These are phyloP conservation scores for Coemansia aciculifera DNA, from an alignment of 192 early-diverging fungal species.

Conservation along the genomic window DNA sequence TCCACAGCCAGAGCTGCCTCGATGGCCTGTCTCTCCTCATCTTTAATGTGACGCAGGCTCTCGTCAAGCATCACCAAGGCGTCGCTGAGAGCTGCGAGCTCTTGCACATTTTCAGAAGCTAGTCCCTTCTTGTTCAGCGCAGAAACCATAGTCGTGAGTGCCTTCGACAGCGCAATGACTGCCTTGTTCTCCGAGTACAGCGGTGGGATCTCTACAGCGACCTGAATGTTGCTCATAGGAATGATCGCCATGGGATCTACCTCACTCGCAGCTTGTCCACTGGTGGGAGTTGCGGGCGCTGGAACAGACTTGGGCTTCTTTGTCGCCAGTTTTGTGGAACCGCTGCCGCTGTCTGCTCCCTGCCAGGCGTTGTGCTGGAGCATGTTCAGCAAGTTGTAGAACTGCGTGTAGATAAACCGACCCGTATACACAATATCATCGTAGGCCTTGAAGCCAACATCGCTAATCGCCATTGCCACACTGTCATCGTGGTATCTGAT, in stretches of 20 bases:
- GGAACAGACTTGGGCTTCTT: background rate
- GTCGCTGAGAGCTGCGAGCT: slow-evolving; percentile 51
- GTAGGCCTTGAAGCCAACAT: slow-evolving; percentile 63
- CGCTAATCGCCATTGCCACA: slow-evolving; percentile 46
- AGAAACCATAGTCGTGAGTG: slow-evolving; percentile 36
- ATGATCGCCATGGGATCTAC: slow-evolving; percentile 13
- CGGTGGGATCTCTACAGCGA: slow-evolving; percentile 52
- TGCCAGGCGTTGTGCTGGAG: slow-evolving; percentile 52
- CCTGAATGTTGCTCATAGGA: slow-evolving; percentile 29
- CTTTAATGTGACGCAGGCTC: slow-evolving; percentile 52
- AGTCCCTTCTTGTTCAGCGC: slow-evolving; percentile 43
- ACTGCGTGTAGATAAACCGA: slow-evolving; percentile 50
- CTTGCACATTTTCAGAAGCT: slow-evolving; percentile 37
- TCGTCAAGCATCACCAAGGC: slow-evolving; percentile 53
- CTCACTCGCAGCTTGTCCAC: background rate
- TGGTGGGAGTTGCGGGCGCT: background rate
- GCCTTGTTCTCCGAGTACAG: slow-evolving; percentile 38
- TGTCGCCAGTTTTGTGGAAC: slow-evolving; percentile 9
- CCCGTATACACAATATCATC: slow-evolving; percentile 51
- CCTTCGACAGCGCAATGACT: slow-evolving; percentile 30
- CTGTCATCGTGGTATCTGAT: slow-evolving; percentile 56
- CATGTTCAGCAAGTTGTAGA: slow-evolving; percentile 56
- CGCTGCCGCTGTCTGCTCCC: slow-evolving; percentile 31
- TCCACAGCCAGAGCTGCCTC: slow-evolving; percentile 64
- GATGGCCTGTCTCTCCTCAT: slow-evolving; percentile 53